Evolutionary conservation across 495 filamentous ascomycete genomes (phyloP).

Genomic region (Pseudevernia furfuracea): DNA sequence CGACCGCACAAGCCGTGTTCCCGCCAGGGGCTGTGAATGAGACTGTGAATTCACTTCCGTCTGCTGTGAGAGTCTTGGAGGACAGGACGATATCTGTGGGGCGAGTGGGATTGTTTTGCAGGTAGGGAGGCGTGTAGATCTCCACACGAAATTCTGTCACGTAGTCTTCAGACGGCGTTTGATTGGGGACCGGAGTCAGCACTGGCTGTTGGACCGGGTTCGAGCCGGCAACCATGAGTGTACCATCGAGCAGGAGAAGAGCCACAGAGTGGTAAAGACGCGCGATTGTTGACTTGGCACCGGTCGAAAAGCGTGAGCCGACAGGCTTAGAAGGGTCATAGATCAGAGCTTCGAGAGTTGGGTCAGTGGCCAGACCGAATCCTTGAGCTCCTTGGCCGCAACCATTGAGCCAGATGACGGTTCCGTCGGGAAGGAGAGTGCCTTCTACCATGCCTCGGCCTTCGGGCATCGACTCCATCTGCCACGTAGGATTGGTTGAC

Average conservation of each 20-base stretch:
- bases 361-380: conserved; percentile 45
- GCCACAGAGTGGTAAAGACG: conserved; percentile 54
- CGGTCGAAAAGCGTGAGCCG: conserved; percentile 46
- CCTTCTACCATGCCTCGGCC: conserved; percentile 56
- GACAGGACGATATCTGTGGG: conserved; percentile 42
- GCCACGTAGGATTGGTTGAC: conserved; percentile 44
- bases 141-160: conserved; percentile 55
- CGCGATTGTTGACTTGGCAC: conserved; percentile 42
- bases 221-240: conserved; percentile 49
- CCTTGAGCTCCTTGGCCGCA: conserved; percentile 51
- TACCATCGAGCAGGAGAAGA: conserved; percentile 50
- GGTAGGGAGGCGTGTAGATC: conserved; percentile 54
- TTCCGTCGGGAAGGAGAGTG: conserved; percentile 53
- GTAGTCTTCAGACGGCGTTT: conserved; percentile 35
- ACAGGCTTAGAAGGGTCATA: conserved; percentile 46
- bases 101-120: conserved; percentile 44
- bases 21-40: conserved; percentile 38
- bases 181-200: conserved; percentile 29
- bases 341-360: conserved; percentile 50
- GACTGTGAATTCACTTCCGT: conserved; percentile 41
- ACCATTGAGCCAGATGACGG: conserved; percentile 54
- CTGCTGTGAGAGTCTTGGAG: conserved; percentile 34
- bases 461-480: conserved; percentile 57
- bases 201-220: conserved; percentile 54
- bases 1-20: conserved; percentile 39